Evolutionary conservation across 2,329 filamentous ascomycete species (phyloP).

Genomic region (Aspergillus oerlinghausenensis): DNA sequence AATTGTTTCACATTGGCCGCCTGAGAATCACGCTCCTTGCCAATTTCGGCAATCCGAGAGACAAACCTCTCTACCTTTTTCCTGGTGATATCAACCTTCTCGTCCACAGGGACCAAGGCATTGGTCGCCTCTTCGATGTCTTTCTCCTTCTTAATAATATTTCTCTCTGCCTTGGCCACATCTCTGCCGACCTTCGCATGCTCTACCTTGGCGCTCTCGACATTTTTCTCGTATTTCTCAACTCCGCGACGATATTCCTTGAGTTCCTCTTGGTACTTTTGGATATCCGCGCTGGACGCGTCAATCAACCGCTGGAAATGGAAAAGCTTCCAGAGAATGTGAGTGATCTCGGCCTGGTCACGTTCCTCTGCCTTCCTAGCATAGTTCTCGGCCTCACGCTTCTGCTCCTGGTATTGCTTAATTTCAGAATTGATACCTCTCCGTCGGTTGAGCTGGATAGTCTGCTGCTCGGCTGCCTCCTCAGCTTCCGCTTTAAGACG

Average conservation of each 20-base stretch:
- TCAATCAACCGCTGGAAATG: conserved; percentile 93
- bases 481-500: conserved; percentile 80
- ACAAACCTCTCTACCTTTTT: conserved; percentile 66
- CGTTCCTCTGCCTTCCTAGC: conserved; percentile 85
- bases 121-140: conserved; percentile 83
- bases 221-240: conserved; percentile 72
- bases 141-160: conserved; percentile 80
- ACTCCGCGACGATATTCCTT: conserved; percentile 88
- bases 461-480: conserved; percentile 81
- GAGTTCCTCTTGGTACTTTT: conserved; percentile 88
- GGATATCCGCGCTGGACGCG: conserved; percentile 82
- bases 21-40: conserved; percentile 72
- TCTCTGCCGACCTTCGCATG: conserved; percentile 72
- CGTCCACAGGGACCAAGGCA: conserved; percentile 79
- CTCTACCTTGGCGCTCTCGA: conserved; percentile 79
- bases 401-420: conserved; percentile 95
- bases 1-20: conserved; percentile 64
- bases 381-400: conserved; percentile 90
- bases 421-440: conserved; percentile 96
- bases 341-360: conserved; percentile 85
- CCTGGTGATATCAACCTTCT: conserved; percentile 79
- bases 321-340: conserved; percentile 94
- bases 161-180: conserved; percentile 75
- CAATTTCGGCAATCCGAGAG: conserved; percentile 64
- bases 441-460: conserved; percentile 79